These are phyloP conservation scores for Otatea glauca DNA, from an alignment of 176 grass and related monocot genomes.

Conservation along the genomic window DNA sequence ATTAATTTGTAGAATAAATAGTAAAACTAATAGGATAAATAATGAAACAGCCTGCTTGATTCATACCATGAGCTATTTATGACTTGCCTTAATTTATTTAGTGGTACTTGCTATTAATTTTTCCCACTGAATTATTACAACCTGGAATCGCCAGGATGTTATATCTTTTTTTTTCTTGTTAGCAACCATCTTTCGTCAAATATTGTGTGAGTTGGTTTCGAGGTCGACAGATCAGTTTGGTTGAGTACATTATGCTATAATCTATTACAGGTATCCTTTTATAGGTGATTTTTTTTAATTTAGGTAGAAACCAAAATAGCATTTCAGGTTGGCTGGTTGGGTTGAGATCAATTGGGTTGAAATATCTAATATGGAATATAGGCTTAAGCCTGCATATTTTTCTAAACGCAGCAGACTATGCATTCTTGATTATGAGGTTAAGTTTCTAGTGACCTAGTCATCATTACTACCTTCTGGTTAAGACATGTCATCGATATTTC, in stretches of 20 bases:
- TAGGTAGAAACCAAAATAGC: background rate
- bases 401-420: background rate
- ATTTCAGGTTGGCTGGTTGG: conserved; percentile 23
- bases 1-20: background rate
- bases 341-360: background rate
- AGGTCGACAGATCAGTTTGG: background rate
- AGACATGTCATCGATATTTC: background rate
- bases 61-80: background rate
- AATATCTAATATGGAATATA: conserved; percentile 16
- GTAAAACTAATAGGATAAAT: conserved; percentile 9
- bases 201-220: background rate
- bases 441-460: conserved; percentile 11
- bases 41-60: background rate
- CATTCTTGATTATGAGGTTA: background rate
- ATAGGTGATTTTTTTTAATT: background rate
- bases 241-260: conserved; percentile 14
- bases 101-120: background rate
- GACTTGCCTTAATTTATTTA: conserved; percentile 1
- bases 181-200: background rate
- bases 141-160: background rate
- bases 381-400: background rate
- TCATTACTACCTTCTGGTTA: background rate
- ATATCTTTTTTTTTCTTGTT: conserved; percentile 23
- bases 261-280: background rate
- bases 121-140: conserved; percentile 14